These are phyloP conservation scores for Skeletonema potamos DNA, from an alignment of 108 stramenopile species.

Conservation along the genomic window DNA sequence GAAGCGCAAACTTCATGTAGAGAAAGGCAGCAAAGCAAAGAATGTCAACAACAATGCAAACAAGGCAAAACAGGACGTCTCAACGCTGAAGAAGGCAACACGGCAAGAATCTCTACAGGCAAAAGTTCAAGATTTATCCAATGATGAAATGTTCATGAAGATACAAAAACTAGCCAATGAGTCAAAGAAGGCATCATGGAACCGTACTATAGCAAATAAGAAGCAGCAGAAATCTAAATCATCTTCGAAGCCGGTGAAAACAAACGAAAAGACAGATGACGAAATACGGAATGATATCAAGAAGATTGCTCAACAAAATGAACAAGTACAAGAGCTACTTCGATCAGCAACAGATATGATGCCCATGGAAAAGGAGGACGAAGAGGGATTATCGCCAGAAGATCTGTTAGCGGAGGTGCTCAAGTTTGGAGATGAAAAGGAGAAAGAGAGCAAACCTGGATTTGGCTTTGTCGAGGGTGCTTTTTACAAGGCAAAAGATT, in stretches of 20 bases:
- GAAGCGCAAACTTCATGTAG: constrained; percentile 33
- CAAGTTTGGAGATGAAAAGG: constrained; percentile 75
- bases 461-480: constrained; percentile 81
- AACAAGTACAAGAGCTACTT: constrained; percentile 62
- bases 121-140: constrained; percentile 30
- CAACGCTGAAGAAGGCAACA: background rate
- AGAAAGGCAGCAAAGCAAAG: constrained; percentile 10
- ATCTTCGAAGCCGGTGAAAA: background rate
- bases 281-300: constrained; percentile 37
- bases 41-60: background rate
- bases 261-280: constrained; percentile 28
- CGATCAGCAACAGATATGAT: constrained; percentile 59
- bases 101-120: constrained; percentile 23
- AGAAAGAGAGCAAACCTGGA: constrained; percentile 60
- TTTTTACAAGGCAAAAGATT: constrained; percentile 77
- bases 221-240: background rate
- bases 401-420: constrained; percentile 68
- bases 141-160: constrained; percentile 35
- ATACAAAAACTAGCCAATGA: constrained; percentile 28
- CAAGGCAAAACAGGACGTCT: constrained; percentile 4
- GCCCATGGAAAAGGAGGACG: constrained; percentile 51
- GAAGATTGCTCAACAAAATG: constrained; percentile 28
- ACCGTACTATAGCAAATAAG: constrained; percentile 32
- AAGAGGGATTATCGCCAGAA: constrained; percentile 69
- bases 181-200: constrained; percentile 28